phyloP scores from a whole-genome alignment of 495 filamentous ascomycete genomes.

The Penicillium argentinense region DNA sequence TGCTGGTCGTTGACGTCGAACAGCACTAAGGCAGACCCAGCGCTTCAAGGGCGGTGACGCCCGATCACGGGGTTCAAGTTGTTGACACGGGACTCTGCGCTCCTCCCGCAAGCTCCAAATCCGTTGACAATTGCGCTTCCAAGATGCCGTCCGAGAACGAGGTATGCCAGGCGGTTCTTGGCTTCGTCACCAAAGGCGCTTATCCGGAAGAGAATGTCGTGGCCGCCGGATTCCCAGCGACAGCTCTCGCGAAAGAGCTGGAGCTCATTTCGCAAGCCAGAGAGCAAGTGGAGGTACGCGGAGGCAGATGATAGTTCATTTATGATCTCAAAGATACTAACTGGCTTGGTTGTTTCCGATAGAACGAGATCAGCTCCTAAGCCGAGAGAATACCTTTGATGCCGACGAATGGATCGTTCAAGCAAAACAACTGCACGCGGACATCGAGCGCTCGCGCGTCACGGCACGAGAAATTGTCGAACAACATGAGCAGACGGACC shows the following conservation, averaged over 20 bases:
- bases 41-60: conserved; percentile 34
- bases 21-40: too few relatives aligned
- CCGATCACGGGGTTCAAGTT: conserved; percentile 29
- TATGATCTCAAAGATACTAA: not conserved
- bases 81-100: conserved; percentile 22
- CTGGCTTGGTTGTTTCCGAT: not conserved
- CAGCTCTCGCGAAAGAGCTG: conserved; percentile 61
- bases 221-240: conserved; percentile 58
- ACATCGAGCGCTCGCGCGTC: conserved; percentile 70
- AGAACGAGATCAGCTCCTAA: conserved; percentile 73
- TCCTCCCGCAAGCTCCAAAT: not conserved
- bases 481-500: conserved; percentile 63
- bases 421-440: conserved; percentile 77
- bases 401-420: conserved; percentile 82
- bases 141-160: conserved; percentile 19
- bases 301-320: too few relatives aligned
- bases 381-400: conserved; percentile 70
- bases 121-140: not conserved
- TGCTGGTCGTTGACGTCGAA: too few relatives aligned
- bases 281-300: conserved; percentile 64
- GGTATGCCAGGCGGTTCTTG: conserved; percentile 66
- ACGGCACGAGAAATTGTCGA: conserved; percentile 74
- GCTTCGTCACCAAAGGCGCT: conserved; percentile 65
- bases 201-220: conserved; percentile 77
- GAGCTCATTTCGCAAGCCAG: conserved; percentile 64